Evolutionary conservation across 78 protist genomes (phyloP).

Genomic region (Dictyostelium purpureum): DNA sequence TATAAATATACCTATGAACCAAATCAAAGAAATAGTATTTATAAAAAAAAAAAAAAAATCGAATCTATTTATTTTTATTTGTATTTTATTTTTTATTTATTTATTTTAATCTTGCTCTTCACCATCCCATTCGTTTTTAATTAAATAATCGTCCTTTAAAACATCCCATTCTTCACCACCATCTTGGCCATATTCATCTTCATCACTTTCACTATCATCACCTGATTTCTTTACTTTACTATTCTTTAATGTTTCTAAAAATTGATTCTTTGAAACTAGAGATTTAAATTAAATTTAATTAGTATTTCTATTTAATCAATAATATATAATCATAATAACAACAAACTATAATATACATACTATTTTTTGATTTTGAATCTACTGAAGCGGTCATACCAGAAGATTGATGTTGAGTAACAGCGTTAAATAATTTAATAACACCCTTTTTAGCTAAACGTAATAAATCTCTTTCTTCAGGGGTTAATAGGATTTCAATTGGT

Average conservation of each 20-base stretch:
- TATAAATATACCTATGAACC: too few relatives aligned
- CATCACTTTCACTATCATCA: neutral
- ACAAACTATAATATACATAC: neutral
- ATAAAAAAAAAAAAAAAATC: neutral
- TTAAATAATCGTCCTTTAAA: conserved; percentile 54
- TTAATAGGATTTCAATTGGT: conserved; percentile 24
- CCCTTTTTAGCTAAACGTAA: conserved; percentile 48
- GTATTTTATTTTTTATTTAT: neutral
- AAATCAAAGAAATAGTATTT: neutral
- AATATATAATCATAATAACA: neutral
- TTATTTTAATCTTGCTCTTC: conserved; percentile 2
- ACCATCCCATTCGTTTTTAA: neutral
- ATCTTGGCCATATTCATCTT: conserved; percentile 1
- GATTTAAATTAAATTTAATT: neutral
- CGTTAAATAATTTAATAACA: conserved; percentile 69
- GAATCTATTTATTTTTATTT: neutral
- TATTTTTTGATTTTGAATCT: conserved; percentile 12
- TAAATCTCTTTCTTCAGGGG: conserved; percentile 46
- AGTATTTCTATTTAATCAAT: neutral
- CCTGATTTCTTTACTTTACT: neutral
- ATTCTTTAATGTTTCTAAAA: conserved; percentile 42
- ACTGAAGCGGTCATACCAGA: conserved; percentile 2
- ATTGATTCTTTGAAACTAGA: conserved; percentile 63
- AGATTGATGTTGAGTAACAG: conserved; percentile 63
- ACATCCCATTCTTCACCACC: neutral